Percentiles rank a stretch among this genome's conserved stretches.
Evolutionary conservation across 257 asterid genomes (phyloP).

Genomic region (Solanum virginianum): DNA sequence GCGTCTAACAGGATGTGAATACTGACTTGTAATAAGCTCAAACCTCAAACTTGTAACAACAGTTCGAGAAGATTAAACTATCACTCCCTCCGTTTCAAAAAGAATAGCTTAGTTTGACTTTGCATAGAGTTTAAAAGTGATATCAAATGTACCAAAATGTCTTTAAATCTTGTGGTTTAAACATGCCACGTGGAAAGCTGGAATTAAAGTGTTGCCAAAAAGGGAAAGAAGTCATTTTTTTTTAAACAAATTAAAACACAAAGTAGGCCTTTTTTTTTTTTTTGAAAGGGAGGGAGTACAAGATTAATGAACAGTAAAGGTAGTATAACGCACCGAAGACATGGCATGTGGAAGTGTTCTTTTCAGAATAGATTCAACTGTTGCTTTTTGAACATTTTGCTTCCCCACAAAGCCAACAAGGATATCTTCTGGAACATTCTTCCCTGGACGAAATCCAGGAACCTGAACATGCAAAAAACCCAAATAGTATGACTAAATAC

Average conservation of each 20-base stretch:
- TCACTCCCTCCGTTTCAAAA: no score
- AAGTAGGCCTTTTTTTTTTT: no score
- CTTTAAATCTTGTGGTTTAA: no score
- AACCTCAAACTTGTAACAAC: not conserved
- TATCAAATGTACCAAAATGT: no score
- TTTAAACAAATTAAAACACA: no score
- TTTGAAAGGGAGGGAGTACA: not conserved
- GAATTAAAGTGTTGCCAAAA: no score
- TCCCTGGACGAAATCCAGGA: conserved; percentile 99
- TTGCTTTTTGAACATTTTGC: conserved; percentile 54
- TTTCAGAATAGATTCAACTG: conserved; percentile 77
- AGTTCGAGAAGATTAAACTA: not conserved
- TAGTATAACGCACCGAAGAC: conserved; percentile 49
- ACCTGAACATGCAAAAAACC: conserved; percentile 24
- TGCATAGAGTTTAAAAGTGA: no score
- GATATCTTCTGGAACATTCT: conserved; percentile 72
- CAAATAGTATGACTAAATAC: not conserved
- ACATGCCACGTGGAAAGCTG: no score
- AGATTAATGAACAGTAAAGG: not conserved
- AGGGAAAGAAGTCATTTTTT: no score
- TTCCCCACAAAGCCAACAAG: conserved; percentile 59
- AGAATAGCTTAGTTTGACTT: no score
- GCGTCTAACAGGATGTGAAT: not conserved
- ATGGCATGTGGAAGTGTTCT: conserved; percentile 97
- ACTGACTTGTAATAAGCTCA: not conserved